Percentiles rank a stretch among this genome's conserved stretches.
phyloP scores from a whole-genome alignment of 1,284 basidiomycete genomes.

The Anthracocystis walkeri region DNA sequence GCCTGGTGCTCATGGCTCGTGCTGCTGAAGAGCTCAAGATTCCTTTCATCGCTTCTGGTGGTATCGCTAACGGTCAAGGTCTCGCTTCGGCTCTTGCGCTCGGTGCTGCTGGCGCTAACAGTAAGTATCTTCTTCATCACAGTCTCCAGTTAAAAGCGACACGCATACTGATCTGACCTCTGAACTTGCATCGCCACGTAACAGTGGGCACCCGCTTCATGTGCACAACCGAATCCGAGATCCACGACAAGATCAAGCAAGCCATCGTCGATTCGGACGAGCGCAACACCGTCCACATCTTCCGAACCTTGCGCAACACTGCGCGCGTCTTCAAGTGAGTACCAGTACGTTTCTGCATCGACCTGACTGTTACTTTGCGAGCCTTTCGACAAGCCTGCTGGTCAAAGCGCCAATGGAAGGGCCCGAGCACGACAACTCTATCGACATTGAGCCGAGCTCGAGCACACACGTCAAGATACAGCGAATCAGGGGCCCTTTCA shows the following conservation, averaged over 20 bases:
- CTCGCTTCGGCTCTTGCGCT: slow-evolving; percentile 84
- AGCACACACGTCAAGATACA: background rate
- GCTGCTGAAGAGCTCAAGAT: slow-evolving; percentile 85
- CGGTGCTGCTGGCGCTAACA: slow-evolving; percentile 87
- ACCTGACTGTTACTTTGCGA: background rate
- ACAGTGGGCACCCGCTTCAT: slow-evolving; percentile 82
- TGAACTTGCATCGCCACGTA: background rate
- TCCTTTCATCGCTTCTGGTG: slow-evolving; percentile 91
- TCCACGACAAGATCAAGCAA: slow-evolving; percentile 90
- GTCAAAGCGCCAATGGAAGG: slow-evolving; percentile 30
- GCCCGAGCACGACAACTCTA: slow-evolving; percentile 7
- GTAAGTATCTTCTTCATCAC: slow-evolving; percentile 73
- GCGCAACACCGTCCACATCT: slow-evolving; percentile 84
- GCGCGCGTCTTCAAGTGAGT: slow-evolving; percentile 82
- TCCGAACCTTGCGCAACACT: slow-evolving; percentile 83
- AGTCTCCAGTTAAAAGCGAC: background rate
- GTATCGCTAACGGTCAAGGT: slow-evolving; percentile 75
- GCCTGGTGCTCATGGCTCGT: slow-evolving; percentile 87
- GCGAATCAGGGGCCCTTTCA: slow-evolving; percentile 28
- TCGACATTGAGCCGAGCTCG: slow-evolving; percentile 2
- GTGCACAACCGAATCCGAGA: slow-evolving; percentile 78
- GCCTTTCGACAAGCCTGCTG: background rate
- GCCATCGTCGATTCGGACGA: slow-evolving; percentile 86
- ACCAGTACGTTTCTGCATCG: background rate
- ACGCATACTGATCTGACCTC: background rate